Conservation (phyloP, 192 early-diverging fungal species). For the Coemansia sp. region DNA sequence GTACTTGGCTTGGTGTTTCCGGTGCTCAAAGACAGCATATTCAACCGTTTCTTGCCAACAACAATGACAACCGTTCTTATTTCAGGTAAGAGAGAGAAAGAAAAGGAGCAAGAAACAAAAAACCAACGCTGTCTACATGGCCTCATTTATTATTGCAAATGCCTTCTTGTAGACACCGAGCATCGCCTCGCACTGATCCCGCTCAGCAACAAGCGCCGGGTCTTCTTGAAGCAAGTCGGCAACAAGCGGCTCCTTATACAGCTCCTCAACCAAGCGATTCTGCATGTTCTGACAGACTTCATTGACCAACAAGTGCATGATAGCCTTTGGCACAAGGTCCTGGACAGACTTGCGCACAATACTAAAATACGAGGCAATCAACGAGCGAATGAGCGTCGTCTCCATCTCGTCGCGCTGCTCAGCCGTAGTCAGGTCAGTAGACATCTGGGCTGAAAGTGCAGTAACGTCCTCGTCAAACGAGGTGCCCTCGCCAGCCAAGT, state of each 20-base stretch:
- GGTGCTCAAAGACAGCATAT: background rate
- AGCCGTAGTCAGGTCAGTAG: conserved; percentile 45
- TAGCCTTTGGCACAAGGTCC: conserved; percentile 78
- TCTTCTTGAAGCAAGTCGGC: conserved; percentile 76
- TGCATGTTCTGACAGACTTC: conserved; percentile 72
- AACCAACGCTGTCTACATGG: conserved; percentile 33
- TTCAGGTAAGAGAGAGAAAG: background rate
- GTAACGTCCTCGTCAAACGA: conserved; percentile 45
- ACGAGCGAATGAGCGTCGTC: conserved; percentile 74
- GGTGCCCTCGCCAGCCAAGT: conserved; percentile 37
- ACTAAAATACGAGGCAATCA: conserved; percentile 77
- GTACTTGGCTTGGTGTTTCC: background rate
- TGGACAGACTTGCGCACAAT: conserved; percentile 81
- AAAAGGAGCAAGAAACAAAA: background rate
- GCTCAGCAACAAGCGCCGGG: conserved; percentile 67
- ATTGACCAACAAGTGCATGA: conserved; percentile 83
- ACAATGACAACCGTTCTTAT: background rate
- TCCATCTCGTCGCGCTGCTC: conserved; percentile 75
- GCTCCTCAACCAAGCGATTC: conserved; percentile 71
- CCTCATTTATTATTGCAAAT: conserved; percentile 62
- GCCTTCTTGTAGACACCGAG: conserved; percentile 79
- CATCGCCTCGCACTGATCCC: conserved; percentile 75
- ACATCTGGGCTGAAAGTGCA: conserved; percentile 49
- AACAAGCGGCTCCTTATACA: conserved; percentile 74
- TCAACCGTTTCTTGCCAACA: background rate